phyloP scores from a whole-genome alignment of 2,329 filamentous ascomycete genomes.

The Alternaria triticimaculans region DNA sequence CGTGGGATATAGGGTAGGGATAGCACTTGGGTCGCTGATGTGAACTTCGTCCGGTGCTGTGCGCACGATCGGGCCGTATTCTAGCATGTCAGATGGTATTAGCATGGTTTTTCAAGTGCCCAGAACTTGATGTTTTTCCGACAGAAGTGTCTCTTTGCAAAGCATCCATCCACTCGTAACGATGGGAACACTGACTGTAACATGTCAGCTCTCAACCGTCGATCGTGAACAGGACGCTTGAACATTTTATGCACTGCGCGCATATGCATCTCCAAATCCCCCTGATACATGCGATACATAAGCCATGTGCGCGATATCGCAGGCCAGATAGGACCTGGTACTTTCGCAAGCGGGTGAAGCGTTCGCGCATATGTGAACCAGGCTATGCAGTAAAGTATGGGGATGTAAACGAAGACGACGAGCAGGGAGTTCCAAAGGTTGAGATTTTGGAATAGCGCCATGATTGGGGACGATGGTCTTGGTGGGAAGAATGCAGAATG shows the following conservation, averaged over 20 bases:
- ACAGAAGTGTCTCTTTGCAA: background rate
- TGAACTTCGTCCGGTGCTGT: background rate
- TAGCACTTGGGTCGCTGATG: background rate
- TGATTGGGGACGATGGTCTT: background rate
- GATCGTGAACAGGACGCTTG: background rate
- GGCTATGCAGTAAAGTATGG: background rate
- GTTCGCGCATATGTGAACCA: background rate
- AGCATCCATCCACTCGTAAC: background rate
- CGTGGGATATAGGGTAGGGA: background rate
- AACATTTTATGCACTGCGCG: background rate
- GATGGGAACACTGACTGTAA: background rate
- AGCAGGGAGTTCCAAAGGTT: background rate
- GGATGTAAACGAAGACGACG: background rate
- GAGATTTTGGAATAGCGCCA: background rate
- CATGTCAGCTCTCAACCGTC: background rate
- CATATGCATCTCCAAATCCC: background rate
- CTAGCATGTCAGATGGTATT: background rate
- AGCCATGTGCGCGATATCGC: background rate
- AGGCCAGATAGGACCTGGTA: background rate
- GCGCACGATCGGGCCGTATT: background rate
- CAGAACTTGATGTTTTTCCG: background rate
- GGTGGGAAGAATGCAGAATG: background rate
- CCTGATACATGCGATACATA: background rate
- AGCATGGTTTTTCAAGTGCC: background rate
- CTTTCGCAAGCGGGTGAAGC: background rate